Percentiles rank a stretch among this genome's conserved stretches.
Evolutionary conservation across 306 rosid species (phyloP).

Genomic region (Cucumis cinereus): DNA sequence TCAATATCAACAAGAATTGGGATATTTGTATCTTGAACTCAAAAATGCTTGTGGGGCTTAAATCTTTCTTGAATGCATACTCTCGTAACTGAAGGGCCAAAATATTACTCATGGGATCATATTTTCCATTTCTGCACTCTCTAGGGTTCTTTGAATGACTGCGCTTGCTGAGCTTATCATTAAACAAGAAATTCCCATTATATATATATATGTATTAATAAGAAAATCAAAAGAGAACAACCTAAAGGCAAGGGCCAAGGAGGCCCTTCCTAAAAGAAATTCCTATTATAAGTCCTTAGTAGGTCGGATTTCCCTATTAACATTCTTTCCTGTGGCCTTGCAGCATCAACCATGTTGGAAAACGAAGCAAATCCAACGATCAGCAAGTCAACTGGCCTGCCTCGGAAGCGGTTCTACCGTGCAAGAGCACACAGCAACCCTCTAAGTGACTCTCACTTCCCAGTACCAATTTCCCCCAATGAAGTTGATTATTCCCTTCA

Average conservation of each 20-base stretch:
- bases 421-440: constrained; percentile 99
- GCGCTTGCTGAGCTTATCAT: background rate
- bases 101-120: background rate
- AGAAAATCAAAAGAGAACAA: too few relatives aligned
- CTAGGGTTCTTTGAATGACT: background rate
- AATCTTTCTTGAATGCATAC: background rate
- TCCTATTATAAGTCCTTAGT: background rate
- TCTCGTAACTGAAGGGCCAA: background rate
- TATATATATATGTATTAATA: too few relatives aligned
- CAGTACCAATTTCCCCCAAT: constrained; percentile 59
- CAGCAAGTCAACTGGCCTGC: constrained; percentile 84
- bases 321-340: background rate
- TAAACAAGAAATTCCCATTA: background rate
- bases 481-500: constrained; percentile 71
- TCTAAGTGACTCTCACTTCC: constrained; percentile 89
- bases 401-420: constrained; percentile 91
- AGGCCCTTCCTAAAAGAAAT: too few relatives aligned
- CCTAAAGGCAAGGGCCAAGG: too few relatives aligned
- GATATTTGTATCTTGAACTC: background rate
- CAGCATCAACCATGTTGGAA: constrained; percentile 39
- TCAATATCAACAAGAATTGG: background rate
- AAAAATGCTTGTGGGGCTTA: background rate
- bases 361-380: constrained; percentile 36
- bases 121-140: background rate
- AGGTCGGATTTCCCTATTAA: background rate